Conservation (phyloP, 2,329 filamentous ascomycete genomes). For the Bipolaris bicolor region DNA sequence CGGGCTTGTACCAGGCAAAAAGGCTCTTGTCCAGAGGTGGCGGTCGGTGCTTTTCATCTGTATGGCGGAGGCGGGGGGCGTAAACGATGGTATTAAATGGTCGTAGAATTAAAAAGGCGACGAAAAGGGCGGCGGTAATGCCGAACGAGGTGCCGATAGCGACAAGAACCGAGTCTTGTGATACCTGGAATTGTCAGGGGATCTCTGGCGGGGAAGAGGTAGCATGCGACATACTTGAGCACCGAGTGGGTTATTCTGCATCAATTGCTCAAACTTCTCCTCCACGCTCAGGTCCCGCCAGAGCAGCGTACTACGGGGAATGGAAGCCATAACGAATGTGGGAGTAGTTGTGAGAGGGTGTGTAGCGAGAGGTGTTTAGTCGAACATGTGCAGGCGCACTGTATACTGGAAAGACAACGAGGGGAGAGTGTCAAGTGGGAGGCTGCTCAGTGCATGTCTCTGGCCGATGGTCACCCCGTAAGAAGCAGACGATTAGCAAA, state of each 20-base stretch:
- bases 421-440: not conserved
- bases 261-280: conserved; percentile 39
- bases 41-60: conserved; percentile 86
- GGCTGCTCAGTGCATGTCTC: conserved; percentile 7
- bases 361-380: conserved; percentile 5
- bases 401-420: not conserved
- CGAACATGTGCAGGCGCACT: not conserved
- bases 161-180: conserved; percentile 71
- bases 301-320: conserved; percentile 24
- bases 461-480: not conserved
- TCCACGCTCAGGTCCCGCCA: conserved; percentile 38
- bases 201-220: not conserved
- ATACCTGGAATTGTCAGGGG: conserved; percentile 53
- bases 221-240: conserved; percentile 24
- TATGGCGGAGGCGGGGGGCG: conserved; percentile 90
- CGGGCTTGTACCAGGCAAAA: conserved; percentile 82
- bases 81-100: conserved; percentile 93
- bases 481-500: not conserved
- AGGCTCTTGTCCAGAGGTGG: conserved; percentile 85
- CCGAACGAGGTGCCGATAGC: conserved; percentile 81
- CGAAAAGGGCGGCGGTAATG: conserved; percentile 73
- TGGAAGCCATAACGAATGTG: conserved; percentile 30
- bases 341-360: not conserved
- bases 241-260: conserved; percentile 40
- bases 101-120: conserved; percentile 86